phyloP scores from a whole-genome alignment of 2,329 filamentous ascomycete genomes.

The Tolypocladium amazonense region DNA sequence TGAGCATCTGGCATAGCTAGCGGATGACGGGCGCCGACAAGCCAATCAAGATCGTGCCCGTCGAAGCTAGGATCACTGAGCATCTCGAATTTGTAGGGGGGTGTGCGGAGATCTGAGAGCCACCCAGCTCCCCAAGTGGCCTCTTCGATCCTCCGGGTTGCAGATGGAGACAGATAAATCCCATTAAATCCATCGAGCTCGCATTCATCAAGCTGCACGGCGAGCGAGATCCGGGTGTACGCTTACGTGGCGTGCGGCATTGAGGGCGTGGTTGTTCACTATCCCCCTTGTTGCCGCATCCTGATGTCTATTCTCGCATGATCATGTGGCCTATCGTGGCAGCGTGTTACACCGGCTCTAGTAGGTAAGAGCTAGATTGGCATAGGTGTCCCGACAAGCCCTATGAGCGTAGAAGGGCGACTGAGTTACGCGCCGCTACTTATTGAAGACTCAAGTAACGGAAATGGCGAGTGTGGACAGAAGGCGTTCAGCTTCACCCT shows the following conservation, averaged over 20 bases:
- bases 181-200: background rate
- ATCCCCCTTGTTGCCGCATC: background rate
- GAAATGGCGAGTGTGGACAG: background rate
- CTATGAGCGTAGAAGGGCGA: background rate
- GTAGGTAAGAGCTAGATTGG: background rate
- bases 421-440: background rate
- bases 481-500: background rate
- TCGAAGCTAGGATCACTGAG: background rate
- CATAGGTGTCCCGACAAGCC: background rate
- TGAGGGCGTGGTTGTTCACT: background rate
- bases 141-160: background rate
- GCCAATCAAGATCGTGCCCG: background rate
- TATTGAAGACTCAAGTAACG: background rate
- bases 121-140: background rate
- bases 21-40: background rate
- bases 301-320: background rate
- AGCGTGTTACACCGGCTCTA: background rate
- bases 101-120: background rate
- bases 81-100: background rate
- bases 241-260: background rate
- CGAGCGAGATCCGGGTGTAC: background rate
- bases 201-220: background rate
- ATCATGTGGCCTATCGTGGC: background rate
- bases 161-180: background rate
- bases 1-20: background rate